phyloP scores from a whole-genome alignment of 257 asterid genomes.

The Fraxinus cuspidata region DNA sequence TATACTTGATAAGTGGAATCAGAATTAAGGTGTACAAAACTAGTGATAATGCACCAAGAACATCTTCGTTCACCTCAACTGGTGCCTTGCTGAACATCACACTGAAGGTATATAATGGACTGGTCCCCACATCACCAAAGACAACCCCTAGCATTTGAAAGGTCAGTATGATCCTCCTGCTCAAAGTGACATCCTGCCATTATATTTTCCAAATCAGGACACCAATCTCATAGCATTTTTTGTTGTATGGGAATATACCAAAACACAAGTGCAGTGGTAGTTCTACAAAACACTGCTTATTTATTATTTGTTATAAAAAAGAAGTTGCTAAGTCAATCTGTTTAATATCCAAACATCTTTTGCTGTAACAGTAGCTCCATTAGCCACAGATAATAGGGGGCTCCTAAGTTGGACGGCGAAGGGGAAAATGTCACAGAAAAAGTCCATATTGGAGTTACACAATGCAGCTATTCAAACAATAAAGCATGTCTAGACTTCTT shows the following conservation, averaged over 20 bases:
- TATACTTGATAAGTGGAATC: slow-evolving; percentile 85
- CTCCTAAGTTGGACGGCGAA: neutral
- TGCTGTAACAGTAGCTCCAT: neutral
- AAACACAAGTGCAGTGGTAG: slow-evolving; percentile 10
- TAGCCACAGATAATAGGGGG: neutral
- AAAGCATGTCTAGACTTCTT: slow-evolving; percentile 9
- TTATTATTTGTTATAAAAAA: neutral
- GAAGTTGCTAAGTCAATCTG: slow-evolving; percentile 14
- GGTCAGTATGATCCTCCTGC: slow-evolving; percentile 72
- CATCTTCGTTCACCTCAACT: slow-evolving; percentile 75
- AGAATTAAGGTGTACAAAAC: slow-evolving; percentile 89
- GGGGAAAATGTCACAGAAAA: slow-evolving; percentile 6
- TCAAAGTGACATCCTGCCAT: slow-evolving; percentile 71
- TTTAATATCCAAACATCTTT: neutral
- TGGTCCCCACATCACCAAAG: slow-evolving; percentile 97
- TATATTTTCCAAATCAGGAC: slow-evolving; percentile 35
- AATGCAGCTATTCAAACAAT: slow-evolving; percentile 15
- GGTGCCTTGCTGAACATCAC: slow-evolving; percentile 99
- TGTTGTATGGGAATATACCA: neutral
- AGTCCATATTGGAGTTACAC: neutral
- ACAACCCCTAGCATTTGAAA: slow-evolving; percentile 95
- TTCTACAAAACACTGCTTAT: neutral
- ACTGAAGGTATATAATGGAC: slow-evolving; percentile 95
- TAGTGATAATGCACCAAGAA: slow-evolving; percentile 86
- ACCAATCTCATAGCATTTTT: slow-evolving; percentile 20